Evolutionary conservation across 805 yeast species (phyloP).

Genomic region (Metschnikowia kunwiensis): DNA sequence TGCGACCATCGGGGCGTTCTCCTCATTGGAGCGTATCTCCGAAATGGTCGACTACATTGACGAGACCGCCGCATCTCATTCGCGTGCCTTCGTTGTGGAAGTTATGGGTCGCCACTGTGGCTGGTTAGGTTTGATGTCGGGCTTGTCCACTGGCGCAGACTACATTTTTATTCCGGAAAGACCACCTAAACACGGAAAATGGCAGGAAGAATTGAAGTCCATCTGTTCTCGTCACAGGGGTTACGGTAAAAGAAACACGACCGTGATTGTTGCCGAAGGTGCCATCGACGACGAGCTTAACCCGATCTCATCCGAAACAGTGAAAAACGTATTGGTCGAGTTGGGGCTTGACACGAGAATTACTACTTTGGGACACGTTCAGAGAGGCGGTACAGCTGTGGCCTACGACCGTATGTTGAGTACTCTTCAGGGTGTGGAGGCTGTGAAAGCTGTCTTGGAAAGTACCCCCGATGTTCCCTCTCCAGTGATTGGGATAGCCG

Average conservation of each 20-base stretch:
- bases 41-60: conserved; percentile 94
- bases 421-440: conserved; percentile 96
- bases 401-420: conserved; percentile 91
- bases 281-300: conserved; percentile 80
- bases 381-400: conserved; percentile 98
- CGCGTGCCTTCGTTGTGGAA: conserved; percentile 95
- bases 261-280: conserved; percentile 97
- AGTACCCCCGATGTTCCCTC: conserved; percentile 89
- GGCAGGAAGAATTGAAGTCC: conserved; percentile 78
- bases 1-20: conserved; percentile 93
- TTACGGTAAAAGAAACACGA: conserved; percentile 89
- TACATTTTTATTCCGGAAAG: conserved; percentile 91
- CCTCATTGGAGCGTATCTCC: conserved; percentile 89
- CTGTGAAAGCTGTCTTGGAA: conserved; percentile 88
- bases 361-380: conserved; percentile 95
- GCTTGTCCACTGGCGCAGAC: conserved; percentile 95
- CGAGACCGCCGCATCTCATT: conserved; percentile 95
- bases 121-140: conserved; percentile 97
- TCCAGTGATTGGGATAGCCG: conserved; percentile 88
- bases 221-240: conserved; percentile 76
- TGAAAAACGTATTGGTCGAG: conserved; percentile 75
- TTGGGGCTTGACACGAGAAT: conserved; percentile 92
- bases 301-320: conserved; percentile 78
- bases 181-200: conserved; percentile 69
- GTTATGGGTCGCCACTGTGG: conserved; percentile 99